Conservation (phyloP, 371 early-diverging fungal species). For the Lichtheimia corymbifera region DNA sequence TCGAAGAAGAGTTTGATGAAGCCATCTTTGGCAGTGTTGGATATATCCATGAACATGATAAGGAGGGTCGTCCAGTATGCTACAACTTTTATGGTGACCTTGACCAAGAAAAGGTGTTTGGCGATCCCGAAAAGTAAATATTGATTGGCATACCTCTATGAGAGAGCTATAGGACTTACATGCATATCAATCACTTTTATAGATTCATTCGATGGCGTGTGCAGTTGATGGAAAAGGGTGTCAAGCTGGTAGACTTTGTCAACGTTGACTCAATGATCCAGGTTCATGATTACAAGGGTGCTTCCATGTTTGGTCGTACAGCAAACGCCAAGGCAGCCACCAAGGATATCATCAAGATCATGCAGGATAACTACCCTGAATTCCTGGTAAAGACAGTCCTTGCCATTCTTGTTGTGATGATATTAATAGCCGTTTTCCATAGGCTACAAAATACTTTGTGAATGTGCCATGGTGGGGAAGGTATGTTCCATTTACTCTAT, state of each 20-base stretch:
- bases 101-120: constrained; percentile 59
- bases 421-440: not conserved
- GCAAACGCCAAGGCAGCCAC: constrained; percentile 55
- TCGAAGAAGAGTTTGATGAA: constrained; percentile 55
- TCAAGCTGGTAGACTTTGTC: constrained; percentile 52
- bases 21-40: constrained; percentile 50
- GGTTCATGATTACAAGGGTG: constrained; percentile 66
- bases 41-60: constrained; percentile 50
- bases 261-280: constrained; percentile 59
- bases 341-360: constrained; percentile 50
- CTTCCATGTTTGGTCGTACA: constrained; percentile 51
- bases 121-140: constrained; percentile 42
- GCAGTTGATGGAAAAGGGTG: constrained; percentile 62
- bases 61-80: constrained; percentile 56
- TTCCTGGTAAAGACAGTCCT: constrained; percentile 43
- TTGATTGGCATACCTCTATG: not conserved
- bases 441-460: constrained; percentile 59
- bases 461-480: constrained; percentile 66
- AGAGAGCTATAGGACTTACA: not conserved
- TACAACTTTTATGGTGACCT: constrained; percentile 64
- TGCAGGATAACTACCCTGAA: constrained; percentile 70
- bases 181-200: not conserved
- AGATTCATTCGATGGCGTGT: constrained; percentile 67
- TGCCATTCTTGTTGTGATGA: not conserved
- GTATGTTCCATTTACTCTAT: constrained; percentile 19